Evolutionary conservation across 2,329 filamentous ascomycete genomes (phyloP).

Genomic region (Endocalyx cinctus): DNA sequence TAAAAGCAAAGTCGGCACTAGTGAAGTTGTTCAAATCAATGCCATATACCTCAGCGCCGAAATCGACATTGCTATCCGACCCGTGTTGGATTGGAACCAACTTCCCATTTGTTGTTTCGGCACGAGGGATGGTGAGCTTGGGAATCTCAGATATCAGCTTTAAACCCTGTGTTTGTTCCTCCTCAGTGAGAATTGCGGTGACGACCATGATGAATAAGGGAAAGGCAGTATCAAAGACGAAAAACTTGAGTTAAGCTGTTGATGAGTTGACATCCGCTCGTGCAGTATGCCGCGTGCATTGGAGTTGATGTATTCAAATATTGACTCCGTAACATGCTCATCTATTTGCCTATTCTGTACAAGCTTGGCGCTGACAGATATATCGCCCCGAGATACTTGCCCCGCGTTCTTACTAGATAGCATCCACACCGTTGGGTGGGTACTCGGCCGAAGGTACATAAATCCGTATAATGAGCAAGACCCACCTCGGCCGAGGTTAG

Average conservation of each 20-base stretch:
- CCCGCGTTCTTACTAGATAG: no score
- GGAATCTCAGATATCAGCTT: slow-evolving; percentile 10
- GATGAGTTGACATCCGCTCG: background rate
- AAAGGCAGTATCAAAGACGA: background rate
- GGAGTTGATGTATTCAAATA: no score
- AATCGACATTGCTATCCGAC: slow-evolving; percentile 26
- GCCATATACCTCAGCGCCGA: slow-evolving; percentile 30
- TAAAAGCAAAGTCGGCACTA: slow-evolving; percentile 27
- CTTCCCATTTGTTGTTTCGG: slow-evolving; percentile 16
- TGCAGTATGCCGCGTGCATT: no score
- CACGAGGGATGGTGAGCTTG: slow-evolving; percentile 19
- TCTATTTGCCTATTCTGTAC: no score
- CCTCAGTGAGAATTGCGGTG: slow-evolving; percentile 17
- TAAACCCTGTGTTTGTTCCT: slow-evolving; percentile 8
- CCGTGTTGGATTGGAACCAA: slow-evolving; percentile 21
- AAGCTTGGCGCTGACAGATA: no score
- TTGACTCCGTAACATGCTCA: no score
- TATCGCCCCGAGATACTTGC: no score
- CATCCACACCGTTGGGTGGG: no score
- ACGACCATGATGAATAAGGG: slow-evolving; percentile 18
- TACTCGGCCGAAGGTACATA: slow-evolving; percentile 1
- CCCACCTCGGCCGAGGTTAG: background rate
- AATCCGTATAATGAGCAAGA: no score
- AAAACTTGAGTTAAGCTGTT: background rate
- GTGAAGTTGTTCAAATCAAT: slow-evolving; percentile 32